Conservation (phyloP, 352 stramenopile genomes). For the Peronospora belbahrii region DNA sequence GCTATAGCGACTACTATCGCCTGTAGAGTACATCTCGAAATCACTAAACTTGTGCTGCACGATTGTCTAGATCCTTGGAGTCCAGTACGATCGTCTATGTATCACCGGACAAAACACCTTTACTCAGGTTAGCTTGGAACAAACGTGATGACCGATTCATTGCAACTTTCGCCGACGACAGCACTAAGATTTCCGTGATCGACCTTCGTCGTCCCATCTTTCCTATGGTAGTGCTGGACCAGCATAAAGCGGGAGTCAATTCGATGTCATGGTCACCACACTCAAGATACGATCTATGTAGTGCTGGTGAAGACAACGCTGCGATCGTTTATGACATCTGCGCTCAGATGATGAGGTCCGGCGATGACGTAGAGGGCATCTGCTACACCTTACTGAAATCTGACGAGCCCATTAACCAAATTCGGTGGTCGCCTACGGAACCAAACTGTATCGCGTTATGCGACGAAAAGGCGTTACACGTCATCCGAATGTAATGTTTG, state of each 20-base stretch:
- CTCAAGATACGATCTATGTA: slow-evolving; percentile 91
- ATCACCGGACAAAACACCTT: slow-evolving; percentile 70
- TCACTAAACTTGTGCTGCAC: neutral
- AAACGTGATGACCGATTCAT: slow-evolving; percentile 96
- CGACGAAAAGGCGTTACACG: slow-evolving; percentile 93
- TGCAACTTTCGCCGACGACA: slow-evolving; percentile 91
- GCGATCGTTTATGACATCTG: slow-evolving; percentile 95
- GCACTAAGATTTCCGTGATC: slow-evolving; percentile 89
- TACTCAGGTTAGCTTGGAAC: slow-evolving; percentile 95
- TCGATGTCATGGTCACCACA: slow-evolving; percentile 95
- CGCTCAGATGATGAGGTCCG: slow-evolving; percentile 24
- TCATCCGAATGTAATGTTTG: slow-evolving; percentile 67
- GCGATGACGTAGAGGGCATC: slow-evolving; percentile 13
- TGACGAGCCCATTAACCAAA: slow-evolving; percentile 69
- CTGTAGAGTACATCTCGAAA: neutral
- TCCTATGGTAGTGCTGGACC: slow-evolving; percentile 88
- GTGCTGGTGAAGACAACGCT: slow-evolving; percentile 90
- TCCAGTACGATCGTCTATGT: slow-evolving; percentile 97
- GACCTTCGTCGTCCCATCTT: slow-evolving; percentile 90
- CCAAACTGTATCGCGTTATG: slow-evolving; percentile 94
- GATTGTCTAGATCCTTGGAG: slow-evolving; percentile 47
- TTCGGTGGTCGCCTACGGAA: slow-evolving; percentile 89
- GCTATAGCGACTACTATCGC: neutral
- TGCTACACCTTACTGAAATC: slow-evolving; percentile 57
- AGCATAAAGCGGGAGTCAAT: slow-evolving; percentile 91